A percentile compares a stretch with the other conserved stretches of the same genome.
Conservation (phyloP, 2,329 filamentous ascomycete genomes). For the Sclerotinia borealis region DNA sequence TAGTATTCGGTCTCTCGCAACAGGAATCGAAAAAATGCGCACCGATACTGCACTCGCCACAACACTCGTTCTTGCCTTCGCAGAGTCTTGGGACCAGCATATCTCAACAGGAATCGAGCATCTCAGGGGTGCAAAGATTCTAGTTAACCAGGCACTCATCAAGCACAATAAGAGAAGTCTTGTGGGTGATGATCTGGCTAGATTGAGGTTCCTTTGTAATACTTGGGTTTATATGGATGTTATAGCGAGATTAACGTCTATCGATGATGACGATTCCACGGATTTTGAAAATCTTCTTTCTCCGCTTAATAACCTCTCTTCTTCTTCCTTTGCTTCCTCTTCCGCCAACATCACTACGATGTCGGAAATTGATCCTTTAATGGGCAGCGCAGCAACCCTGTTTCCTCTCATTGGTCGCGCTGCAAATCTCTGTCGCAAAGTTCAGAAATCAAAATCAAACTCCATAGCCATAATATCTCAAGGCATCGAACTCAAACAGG, state of each 20-base stretch:
- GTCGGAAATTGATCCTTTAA: constrained; percentile 59
- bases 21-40: constrained; percentile 56
- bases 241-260: constrained; percentile 59
- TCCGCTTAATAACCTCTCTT: constrained; percentile 31
- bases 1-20: constrained; percentile 53
- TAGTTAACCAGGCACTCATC: constrained; percentile 53
- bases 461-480: constrained; percentile 55
- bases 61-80: constrained; percentile 62
- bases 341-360: constrained; percentile 32
- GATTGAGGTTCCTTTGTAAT: constrained; percentile 63
- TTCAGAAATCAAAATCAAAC: constrained; percentile 47
- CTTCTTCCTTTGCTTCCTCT: constrained; percentile 30
- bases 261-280: constrained; percentile 44
- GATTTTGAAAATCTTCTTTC: constrained; percentile 45
- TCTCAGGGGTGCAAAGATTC: constrained; percentile 58
- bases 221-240: constrained; percentile 73
- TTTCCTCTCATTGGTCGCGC: constrained; percentile 64
- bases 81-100: constrained; percentile 66
- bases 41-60: constrained; percentile 62
- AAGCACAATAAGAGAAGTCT: constrained; percentile 39
- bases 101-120: constrained; percentile 64
- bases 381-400: constrained; percentile 62
- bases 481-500: constrained; percentile 54
- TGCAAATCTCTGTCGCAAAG: constrained; percentile 58
- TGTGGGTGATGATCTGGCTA: constrained; percentile 42